Evolutionary conservation across 495 filamentous ascomycete species (phyloP).

Genomic region (Xylaria cubensis): DNA sequence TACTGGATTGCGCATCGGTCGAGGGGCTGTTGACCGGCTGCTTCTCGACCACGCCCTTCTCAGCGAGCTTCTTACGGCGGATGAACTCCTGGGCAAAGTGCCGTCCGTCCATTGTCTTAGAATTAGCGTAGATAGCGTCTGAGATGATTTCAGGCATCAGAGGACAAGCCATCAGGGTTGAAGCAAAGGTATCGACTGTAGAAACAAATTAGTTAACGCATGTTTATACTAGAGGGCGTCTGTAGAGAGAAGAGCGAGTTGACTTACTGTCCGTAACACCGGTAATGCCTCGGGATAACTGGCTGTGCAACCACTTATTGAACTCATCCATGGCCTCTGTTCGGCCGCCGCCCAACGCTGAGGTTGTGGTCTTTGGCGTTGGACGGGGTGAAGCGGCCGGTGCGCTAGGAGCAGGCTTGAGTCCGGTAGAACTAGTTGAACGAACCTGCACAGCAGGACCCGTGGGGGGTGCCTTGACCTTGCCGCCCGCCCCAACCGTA

Average conservation of each 20-base stretch:
- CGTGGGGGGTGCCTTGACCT: conserved; percentile 74
- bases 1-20: conserved; percentile 53
- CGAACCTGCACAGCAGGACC: conserved; percentile 47
- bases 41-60: conserved; percentile 79
- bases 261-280: conserved; percentile 54
- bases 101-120: conserved; percentile 84
- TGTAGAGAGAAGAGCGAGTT: conserved; percentile 57
- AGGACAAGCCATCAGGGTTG: conserved; percentile 74
- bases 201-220: neutral
- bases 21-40: conserved; percentile 57
- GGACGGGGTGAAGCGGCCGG: conserved; percentile 32
- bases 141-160: conserved; percentile 80
- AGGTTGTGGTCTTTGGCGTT: conserved; percentile 45
- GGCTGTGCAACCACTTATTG: conserved; percentile 84
- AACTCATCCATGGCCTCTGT: conserved; percentile 77
- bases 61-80: conserved; percentile 87
- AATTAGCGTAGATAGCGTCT: conserved; percentile 85
- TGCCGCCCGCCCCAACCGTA: conserved; percentile 93
- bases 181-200: conserved; percentile 81
- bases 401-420: conserved; percentile 35
- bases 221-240: conserved; percentile 59
- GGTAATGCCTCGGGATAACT: conserved; percentile 64
- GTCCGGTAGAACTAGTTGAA: conserved; percentile 38
- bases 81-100: conserved; percentile 96
- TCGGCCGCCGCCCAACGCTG: conserved; percentile 61